Percentiles rank a stretch among this genome's conserved stretches.
Evolutionary conservation across 176 grass and related monocot species (phyloP).

Genomic region (Triticum turgidum): DNA sequence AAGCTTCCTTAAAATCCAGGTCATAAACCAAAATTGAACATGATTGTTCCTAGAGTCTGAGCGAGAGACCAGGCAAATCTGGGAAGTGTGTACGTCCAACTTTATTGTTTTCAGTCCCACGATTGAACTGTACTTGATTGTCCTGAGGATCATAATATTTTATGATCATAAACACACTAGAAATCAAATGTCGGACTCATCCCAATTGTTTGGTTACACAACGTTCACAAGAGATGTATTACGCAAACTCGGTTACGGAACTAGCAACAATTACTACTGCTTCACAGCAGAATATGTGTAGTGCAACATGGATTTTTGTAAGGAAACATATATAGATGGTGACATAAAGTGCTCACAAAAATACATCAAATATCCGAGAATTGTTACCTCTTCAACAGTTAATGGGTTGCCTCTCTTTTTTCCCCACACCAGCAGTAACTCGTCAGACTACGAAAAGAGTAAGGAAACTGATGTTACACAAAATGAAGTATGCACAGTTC

Average conservation of each 20-base stretch:
- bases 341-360: conserved; percentile 15
- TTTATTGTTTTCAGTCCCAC: neutral
- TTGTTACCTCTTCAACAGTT: conserved; percentile 73
- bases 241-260: conserved; percentile 9
- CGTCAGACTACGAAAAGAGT: conserved; percentile 70
- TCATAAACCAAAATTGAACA: conserved; percentile 7
- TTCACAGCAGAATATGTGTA: conserved; percentile 4
- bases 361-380: neutral
- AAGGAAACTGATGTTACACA: conserved; percentile 32
- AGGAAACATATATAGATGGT: conserved; percentile 13
- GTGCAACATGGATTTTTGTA: neutral
- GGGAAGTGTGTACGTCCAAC: neutral
- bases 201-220: conserved; percentile 3
- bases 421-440: conserved; percentile 81
- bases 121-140: neutral
- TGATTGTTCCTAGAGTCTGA: neutral
- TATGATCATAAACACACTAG: neutral
- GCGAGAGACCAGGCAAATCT: neutral
- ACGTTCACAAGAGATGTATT: neutral
- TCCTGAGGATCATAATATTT: conserved; percentile 18
- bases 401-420: conserved; percentile 80
- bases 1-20: neutral
- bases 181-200: conserved; percentile 13
- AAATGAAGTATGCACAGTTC: conserved; percentile 25
- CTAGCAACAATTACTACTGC: conserved; percentile 17